Base-by-base conservation (phyloP, 225 moss, liverwort and hornwort species). In the Sphagnum tenellum region DNA sequence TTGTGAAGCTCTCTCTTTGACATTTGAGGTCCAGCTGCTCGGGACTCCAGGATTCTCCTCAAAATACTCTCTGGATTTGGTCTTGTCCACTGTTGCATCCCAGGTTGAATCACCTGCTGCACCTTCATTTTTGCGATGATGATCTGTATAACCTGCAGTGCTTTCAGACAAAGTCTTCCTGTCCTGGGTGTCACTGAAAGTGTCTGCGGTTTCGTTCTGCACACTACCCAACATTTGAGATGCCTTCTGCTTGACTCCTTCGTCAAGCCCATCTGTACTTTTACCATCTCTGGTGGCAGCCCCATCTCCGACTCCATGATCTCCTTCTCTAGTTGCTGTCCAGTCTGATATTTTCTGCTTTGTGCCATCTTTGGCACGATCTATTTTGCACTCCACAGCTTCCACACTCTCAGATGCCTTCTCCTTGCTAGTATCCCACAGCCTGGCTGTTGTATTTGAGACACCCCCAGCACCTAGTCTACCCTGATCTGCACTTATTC, bases 191-290 rank as follows among this genome's bases (percentile, higher is more conserved):
- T 79, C 79, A 12, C 69, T 59, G 8, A 72, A 72, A 4, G 75
- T 75, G 7, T 79, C 79, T 3, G 79, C 79, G 0, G 72, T 73
- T 55, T 82, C 82, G 8, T 82, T 82, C 6, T 45, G 57, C 3
- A 49, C 76, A 45, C 68, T 71, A 47, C 56, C 66, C 73, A 82
- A 29, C 48, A 79, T 9, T 14, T 82, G 82, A 0, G 79, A 71
- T 29, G 71, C 76, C 14, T 12, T 60, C 53, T 79, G 82, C 55
- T 82, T 79, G 0, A 5, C 44, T 6, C 64, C 70, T 12, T 47
- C 66, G 9, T 49, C 49, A 2, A 13, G 9, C 3, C 44, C 29
- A 3, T 53, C 9, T 29, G 29, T 29, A 29, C 29, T 29, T 29
- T 29, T 29, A 9, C 44, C 3, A 5, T 44, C 58, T 13, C 12